Evolutionary conservation across 208 protist genomes (phyloP).

Genomic region (Wallacemonas sp.): DNA sequence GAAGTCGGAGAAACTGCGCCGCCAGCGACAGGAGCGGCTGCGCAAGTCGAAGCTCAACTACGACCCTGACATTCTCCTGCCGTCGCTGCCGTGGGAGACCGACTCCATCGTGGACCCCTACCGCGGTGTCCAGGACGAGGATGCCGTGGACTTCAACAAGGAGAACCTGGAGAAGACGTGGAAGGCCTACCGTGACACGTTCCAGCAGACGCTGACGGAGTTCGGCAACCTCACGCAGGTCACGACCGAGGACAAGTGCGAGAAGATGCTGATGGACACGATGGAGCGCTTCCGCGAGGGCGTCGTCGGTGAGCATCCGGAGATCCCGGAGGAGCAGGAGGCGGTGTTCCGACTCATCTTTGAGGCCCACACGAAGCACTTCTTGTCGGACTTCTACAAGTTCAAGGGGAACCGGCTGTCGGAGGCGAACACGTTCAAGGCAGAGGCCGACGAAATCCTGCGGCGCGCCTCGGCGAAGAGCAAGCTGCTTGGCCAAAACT

Average conservation of each 20-base stretch:
- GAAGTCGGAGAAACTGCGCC: slow-evolving; percentile 71
- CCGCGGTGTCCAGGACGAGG: slow-evolving; percentile 59
- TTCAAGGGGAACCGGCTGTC: slow-evolving; percentile 74
- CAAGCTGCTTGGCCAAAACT: slow-evolving; percentile 80
- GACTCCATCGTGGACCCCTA: slow-evolving; percentile 87
- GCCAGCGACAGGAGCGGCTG: slow-evolving; percentile 75
- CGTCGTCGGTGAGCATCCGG: slow-evolving; percentile 75
- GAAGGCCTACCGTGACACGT: slow-evolving; percentile 70
- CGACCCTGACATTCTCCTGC: slow-evolving; percentile 81
- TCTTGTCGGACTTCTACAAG: slow-evolving; percentile 87
- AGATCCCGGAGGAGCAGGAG: slow-evolving; percentile 69
- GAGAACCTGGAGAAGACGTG: slow-evolving; percentile 79
- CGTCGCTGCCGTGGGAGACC: slow-evolving; percentile 84
- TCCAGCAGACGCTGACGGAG: slow-evolving; percentile 83
- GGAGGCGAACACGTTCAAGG: slow-evolving; percentile 70
- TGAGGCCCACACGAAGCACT: slow-evolving; percentile 88
- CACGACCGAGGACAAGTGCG: slow-evolving; percentile 76
- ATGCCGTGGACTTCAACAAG: slow-evolving; percentile 80
- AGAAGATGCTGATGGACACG: slow-evolving; percentile 79
- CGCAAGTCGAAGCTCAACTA: slow-evolving; percentile 75
- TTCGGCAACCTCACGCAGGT: slow-evolving; percentile 84
- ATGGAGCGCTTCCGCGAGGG: slow-evolving; percentile 77
- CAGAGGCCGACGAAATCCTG: slow-evolving; percentile 82
- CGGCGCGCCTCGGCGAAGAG: slow-evolving; percentile 78
- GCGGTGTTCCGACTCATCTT: slow-evolving; percentile 80